Evolutionary conservation across 2,329 filamentous ascomycete genomes (phyloP).

Genomic region (Trichoderma koningiopsis): DNA sequence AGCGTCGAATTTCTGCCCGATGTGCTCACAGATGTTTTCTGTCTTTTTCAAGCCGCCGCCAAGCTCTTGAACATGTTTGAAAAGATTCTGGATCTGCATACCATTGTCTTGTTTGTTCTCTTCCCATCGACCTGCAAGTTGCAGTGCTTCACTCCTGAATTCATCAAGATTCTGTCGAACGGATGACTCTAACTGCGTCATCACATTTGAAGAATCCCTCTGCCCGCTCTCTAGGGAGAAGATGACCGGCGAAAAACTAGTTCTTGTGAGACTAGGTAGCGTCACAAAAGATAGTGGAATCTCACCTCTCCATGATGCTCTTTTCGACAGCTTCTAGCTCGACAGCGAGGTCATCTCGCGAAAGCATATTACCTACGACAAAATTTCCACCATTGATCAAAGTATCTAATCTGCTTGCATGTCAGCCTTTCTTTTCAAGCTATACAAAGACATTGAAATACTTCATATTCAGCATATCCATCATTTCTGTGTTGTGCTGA

Average conservation of each 20-base stretch:
- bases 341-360: slow-evolving; percentile 1
- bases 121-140: background rate
- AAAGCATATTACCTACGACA: background rate
- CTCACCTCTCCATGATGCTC: slow-evolving; percentile 16
- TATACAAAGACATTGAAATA: slow-evolving; percentile 7
- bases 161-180: slow-evolving; percentile 2
- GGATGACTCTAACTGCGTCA: slow-evolving; percentile 2
- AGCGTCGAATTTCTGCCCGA: slow-evolving; percentile 27
- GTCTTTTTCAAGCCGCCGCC: slow-evolving; percentile 10
- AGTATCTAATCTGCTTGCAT: slow-evolving; percentile 11
- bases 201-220: background rate
- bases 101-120: background rate
- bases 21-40: slow-evolving; percentile 27
- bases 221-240: background rate
- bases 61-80: background rate
- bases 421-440: background rate
- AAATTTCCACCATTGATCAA: slow-evolving; percentile 2
- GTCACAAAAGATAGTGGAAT: background rate
- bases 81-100: background rate
- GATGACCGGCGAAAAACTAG: slow-evolving; percentile 9
- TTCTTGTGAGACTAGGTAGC: background rate
- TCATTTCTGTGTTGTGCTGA: slow-evolving; percentile 3
- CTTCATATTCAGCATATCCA: slow-evolving; percentile 30
- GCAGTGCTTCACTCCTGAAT: slow-evolving; percentile 5
- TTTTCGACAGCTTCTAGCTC: slow-evolving; percentile 8